Evolutionary conservation across 257 asterid species (phyloP).

Genomic region (Prunella vulgaris): DNA sequence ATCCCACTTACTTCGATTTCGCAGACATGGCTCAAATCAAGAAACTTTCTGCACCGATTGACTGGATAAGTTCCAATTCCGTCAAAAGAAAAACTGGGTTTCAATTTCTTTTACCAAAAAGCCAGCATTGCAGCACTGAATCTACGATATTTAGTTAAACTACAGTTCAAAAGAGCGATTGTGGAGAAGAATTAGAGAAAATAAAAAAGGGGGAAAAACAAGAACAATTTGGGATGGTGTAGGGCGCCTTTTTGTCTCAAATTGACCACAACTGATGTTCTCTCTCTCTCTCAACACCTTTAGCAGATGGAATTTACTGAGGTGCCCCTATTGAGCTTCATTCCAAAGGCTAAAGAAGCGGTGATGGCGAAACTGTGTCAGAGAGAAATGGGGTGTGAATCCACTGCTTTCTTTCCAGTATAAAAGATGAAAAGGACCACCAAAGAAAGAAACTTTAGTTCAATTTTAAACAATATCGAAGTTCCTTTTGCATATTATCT

Average conservation of each 20-base stretch:
- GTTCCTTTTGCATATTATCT: background rate
- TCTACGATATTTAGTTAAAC: constrained; percentile 13
- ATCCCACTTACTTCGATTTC: constrained; percentile 58
- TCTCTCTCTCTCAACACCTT: constrained; percentile 8
- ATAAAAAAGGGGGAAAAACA: background rate
- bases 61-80: constrained; percentile 8
- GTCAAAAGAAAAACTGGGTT: background rate
- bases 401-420: constrained; percentile 9
- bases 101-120: background rate
- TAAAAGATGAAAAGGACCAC: constrained; percentile 19
- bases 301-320: constrained; percentile 11
- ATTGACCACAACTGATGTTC: constrained; percentile 11
- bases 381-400: constrained; percentile 14
- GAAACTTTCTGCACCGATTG: background rate
- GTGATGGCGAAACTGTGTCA: constrained; percentile 15
- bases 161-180: constrained; percentile 14
- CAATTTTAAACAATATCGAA: background rate
- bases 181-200: constrained; percentile 9
- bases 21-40: constrained; percentile 44
- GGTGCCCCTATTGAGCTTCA: constrained; percentile 19
- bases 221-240: constrained; percentile 12
- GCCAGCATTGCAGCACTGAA: constrained; percentile 22
- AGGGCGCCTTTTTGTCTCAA: constrained; percentile 16
- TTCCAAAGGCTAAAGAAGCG: constrained; percentile 13
- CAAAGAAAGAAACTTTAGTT: constrained; percentile 11